Evolutionary conservation across 2,329 filamentous ascomycete genomes (phyloP), one percentile per base, ranked within the genome.

Genomic region (Myriangium duriaei): DNA sequence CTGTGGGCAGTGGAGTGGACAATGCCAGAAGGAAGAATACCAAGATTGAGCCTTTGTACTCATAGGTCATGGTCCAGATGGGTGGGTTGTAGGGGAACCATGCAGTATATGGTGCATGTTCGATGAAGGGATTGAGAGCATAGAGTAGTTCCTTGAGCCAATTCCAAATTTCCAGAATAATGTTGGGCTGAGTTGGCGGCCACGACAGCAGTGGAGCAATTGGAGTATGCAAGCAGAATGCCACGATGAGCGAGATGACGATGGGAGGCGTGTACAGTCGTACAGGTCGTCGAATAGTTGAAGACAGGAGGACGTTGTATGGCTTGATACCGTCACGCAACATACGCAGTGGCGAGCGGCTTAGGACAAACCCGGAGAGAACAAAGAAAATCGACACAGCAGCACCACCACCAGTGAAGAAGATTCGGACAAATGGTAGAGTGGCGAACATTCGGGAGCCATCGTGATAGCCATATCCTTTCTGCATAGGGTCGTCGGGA

Each of bases 401-500:
- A 32, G 69, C 71, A 56, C 79, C 72, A 1, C 75, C 72, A 2
- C 75, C 75, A 0, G 66, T 63, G 51, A 79, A 76, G 47, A 81
- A 66, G 24, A 63, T 61, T 17, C 79, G 64, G 24, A 83, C 53
- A 1, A 65, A 63, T 3, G 75, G 77, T 3, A 82, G 60, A 37
- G 64, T 52, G 45, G 59, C 57, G 45, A 77, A 56, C 51, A 69
- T 56, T 52, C 69, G 60, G 32, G 63, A 55, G 44, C 62, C 58
- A 1, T 68, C 17, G n/a, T 37, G 15, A n/a, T 26, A 26, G 11
- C 34, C 34, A 16, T 26, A 37, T 11, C 34, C 34, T 15, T 37
- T 15, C 18, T 26, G 7, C n/a, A 26, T 26, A 26, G 21, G 15
- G 21, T 37, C 21, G 21, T 18, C 9, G n/a, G 26, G 26, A 10